Base-by-base conservation (phyloP, 495 filamentous ascomycete species). In the Xylaria venustula region DNA sequence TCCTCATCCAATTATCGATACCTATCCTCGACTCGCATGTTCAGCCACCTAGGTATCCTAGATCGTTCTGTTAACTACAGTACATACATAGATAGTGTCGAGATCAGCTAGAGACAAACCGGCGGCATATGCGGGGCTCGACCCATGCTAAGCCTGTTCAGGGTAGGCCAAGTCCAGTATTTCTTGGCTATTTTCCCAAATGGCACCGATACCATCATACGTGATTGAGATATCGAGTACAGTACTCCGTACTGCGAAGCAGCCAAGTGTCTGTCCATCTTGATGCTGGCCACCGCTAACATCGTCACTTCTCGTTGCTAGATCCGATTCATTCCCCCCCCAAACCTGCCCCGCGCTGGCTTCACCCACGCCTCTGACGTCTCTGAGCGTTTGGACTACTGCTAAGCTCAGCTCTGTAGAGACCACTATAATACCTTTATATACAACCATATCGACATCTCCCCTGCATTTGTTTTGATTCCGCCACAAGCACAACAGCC, bases 331-430 rank as follows among this genome's bases (percentile, higher is more conserved):
- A 28, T 53, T 49, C 23, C 23, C 45, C 32, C 25, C 14, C 5
- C 30, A 37, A n/a, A 11, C 22, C 41, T 20, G 54, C 34, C 56
- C 44, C 48, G 30, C 56, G 46, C 23, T 28, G 14, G 25, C 67
- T 64, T 25, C 76, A 67, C 66, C 73, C 37, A 34, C 53, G 53
- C 44, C 40, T 23, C 37, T 45, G 53, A 55, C 46, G 46, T 26
- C 46, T 8, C 46, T 48, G 22, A 48, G 25, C 37, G 52, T 25
- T 34, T 15, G 52, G 14, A 22, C n/a, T 44, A 23, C 20, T 41
- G 11, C 36, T 28, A 3, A 15, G 2, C 36, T 34, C 12, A 54
- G 22, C 19, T 34, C 51, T n/a, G n/a, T 36, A 26, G 20, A 28
- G 32, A 17, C 15, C 32, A 36, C 32, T n/a, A 22, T 28, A 54